A percentile compares a stretch with the other conserved stretches of the same genome.
Conservation (phyloP, 1,284 basidiomycete genomes). For the Apiotrichum siamense region DNA sequence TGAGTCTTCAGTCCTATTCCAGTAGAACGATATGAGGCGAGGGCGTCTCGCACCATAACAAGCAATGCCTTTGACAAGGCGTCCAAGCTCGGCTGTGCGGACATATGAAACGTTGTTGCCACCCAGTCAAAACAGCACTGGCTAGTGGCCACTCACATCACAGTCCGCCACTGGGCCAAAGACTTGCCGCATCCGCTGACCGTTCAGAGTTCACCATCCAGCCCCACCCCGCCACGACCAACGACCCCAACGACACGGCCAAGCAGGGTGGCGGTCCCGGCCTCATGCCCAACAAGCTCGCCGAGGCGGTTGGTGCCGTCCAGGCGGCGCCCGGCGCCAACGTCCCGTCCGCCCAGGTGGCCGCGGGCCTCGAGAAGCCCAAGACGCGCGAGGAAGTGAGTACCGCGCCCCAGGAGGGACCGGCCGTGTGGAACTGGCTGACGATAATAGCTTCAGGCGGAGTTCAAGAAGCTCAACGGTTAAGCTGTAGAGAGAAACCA, state of each 20-base stretch:
- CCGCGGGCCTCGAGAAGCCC: slow-evolving; percentile 43
- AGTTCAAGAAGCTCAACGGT: slow-evolving; percentile 16
- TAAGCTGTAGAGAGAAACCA: too few species aligned
- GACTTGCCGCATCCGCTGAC: neutral
- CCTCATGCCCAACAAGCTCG: slow-evolving; percentile 29
- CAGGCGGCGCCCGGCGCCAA: slow-evolving; percentile 41
- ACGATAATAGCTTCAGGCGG: slow-evolving; percentile 9
- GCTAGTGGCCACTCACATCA: too few species aligned
- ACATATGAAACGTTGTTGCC: too few species aligned
- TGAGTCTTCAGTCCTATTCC: too few species aligned
- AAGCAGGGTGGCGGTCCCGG: slow-evolving; percentile 22
- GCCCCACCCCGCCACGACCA: slow-evolving; percentile 49
- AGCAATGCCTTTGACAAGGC: too few species aligned
- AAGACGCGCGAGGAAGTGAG: slow-evolving; percentile 47
- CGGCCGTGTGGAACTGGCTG: neutral
- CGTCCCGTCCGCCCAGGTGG: slow-evolving; percentile 31
- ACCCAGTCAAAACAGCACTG: too few species aligned
- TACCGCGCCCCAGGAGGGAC: neutral
- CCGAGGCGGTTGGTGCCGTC: slow-evolving; percentile 31
- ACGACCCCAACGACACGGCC: slow-evolving; percentile 45
- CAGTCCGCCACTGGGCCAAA: neutral
- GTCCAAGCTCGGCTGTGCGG: too few species aligned
- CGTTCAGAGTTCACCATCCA: slow-evolving; percentile 45
- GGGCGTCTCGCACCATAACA: too few species aligned
- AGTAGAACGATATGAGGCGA: too few species aligned